Conservation (phyloP, 225 moss, liverwort and hornwort genomes). For the Pseudoscleropodium purum region DNA sequence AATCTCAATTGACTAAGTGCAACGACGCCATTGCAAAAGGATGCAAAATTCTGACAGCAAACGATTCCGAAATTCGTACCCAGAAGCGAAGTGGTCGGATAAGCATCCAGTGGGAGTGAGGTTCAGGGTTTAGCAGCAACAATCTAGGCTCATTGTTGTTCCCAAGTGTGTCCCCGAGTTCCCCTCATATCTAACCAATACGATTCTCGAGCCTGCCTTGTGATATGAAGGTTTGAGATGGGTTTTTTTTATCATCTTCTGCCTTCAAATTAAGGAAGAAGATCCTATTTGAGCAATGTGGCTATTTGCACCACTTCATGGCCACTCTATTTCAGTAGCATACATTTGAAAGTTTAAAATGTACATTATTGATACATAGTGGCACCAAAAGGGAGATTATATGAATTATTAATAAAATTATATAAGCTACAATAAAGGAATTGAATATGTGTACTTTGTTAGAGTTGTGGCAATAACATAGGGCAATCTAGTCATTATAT, state of each 20-base stretch:
- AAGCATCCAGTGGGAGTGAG: neutral
- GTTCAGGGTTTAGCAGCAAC: neutral
- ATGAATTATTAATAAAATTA: neutral
- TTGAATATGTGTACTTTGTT: fast-evolving
- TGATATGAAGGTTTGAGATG: neutral
- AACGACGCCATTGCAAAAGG: neutral
- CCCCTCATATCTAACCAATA: neutral
- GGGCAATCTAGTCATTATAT: neutral
- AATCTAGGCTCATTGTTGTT: neutral
- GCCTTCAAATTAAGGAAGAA: neutral
- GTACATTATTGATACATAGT: neutral
- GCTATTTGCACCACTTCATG: too few species aligned
- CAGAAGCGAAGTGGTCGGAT: neutral
- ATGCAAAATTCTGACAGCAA: neutral
- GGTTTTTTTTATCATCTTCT: neutral
- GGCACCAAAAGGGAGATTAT: fast-evolving
- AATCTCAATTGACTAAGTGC: neutral
- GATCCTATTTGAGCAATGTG: too few species aligned
- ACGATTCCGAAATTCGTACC: neutral
- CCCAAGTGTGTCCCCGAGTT: neutral
- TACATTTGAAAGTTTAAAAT: neutral
- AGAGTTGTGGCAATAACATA: too few species aligned
- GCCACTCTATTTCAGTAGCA: neutral
- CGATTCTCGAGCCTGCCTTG: too few species aligned
- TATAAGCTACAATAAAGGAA: neutral